Conservation (phyloP, 2,329 filamentous ascomycete genomes). For the Cucurbitaria berberidis region DNA sequence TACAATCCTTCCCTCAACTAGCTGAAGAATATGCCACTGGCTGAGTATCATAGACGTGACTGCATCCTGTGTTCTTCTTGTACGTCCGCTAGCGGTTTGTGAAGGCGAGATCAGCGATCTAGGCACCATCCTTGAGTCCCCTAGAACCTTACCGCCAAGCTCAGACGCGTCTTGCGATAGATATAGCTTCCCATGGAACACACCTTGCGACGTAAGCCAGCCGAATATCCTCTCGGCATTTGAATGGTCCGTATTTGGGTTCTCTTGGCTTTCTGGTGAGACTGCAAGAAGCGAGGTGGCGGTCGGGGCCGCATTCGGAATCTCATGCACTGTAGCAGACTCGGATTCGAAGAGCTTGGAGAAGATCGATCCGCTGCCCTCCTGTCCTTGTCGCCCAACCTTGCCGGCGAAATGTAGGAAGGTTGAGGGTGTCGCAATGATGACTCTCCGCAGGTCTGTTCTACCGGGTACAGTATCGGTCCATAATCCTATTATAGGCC, state of each 20-base stretch:
- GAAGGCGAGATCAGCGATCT: constrained; percentile 74
- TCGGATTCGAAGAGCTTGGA: constrained; percentile 87
- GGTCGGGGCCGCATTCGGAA: constrained; percentile 64
- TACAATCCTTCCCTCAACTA: constrained; percentile 82
- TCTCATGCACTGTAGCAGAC: constrained; percentile 76
- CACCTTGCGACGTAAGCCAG: constrained; percentile 86
- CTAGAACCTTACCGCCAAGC: constrained; percentile 76
- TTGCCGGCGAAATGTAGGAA: constrained; percentile 83
- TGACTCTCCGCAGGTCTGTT: constrained; percentile 74
- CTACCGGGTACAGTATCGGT: constrained; percentile 74
- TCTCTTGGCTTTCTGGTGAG: constrained; percentile 72
- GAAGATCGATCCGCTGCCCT: constrained; percentile 85
- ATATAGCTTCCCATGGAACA: constrained; percentile 83
- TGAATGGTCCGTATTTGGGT: constrained; percentile 57
- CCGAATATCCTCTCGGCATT: constrained; percentile 77
- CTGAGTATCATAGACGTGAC: constrained; percentile 84
- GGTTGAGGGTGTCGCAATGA: constrained; percentile 79
- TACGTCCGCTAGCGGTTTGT: constrained; percentile 68
- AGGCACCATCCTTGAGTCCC: constrained; percentile 77
- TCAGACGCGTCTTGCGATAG: constrained; percentile 66
- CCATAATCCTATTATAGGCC: constrained; percentile 84
- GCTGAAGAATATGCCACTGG: constrained; percentile 88
- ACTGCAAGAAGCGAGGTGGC: constrained; percentile 73
- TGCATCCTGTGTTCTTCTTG: constrained; percentile 70
- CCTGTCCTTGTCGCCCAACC: constrained; percentile 72